phyloP scores from a whole-genome alignment of 306 rosid species.

The Dryas octopetala region DNA sequence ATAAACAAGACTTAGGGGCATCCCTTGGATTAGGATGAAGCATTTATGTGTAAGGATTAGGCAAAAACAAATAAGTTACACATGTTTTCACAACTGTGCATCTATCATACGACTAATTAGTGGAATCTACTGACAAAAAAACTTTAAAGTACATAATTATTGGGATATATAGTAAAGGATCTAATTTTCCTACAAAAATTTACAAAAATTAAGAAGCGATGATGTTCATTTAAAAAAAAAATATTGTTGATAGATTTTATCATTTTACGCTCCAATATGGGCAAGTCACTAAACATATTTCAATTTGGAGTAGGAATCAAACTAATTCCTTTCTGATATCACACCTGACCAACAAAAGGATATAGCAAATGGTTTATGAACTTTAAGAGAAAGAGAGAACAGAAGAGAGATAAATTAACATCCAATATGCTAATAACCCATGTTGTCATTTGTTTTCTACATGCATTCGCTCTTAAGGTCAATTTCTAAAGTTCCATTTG shows the following conservation, averaged over 20 bases:
- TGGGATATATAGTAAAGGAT: not conserved
- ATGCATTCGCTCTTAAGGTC: not conserved
- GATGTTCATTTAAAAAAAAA: not conserved
- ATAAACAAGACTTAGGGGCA: not conserved
- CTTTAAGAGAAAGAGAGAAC: not conserved
- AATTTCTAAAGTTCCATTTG: not conserved
- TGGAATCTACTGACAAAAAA: not conserved
- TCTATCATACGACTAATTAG: not conserved
- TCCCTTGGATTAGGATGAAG: slow-evolving; percentile 12
- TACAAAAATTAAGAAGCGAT: not conserved
- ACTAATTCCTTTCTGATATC: not conserved
- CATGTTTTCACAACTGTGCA: not conserved
- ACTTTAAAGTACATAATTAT: not conserved
- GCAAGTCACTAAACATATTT: not conserved
- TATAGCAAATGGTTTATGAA: not conserved
- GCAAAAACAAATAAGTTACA: not conserved
- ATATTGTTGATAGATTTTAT: not conserved
- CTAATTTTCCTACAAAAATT: not conserved
- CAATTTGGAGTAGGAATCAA: not conserved
- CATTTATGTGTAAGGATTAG: not conserved
- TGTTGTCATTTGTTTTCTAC: not conserved
- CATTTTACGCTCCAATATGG: not conserved
- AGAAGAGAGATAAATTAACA: not conserved
- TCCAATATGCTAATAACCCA: not conserved
- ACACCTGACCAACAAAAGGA: not conserved